Conservation (phyloP, 805 yeast genomes). For the Starmerella bacillaris region DNA sequence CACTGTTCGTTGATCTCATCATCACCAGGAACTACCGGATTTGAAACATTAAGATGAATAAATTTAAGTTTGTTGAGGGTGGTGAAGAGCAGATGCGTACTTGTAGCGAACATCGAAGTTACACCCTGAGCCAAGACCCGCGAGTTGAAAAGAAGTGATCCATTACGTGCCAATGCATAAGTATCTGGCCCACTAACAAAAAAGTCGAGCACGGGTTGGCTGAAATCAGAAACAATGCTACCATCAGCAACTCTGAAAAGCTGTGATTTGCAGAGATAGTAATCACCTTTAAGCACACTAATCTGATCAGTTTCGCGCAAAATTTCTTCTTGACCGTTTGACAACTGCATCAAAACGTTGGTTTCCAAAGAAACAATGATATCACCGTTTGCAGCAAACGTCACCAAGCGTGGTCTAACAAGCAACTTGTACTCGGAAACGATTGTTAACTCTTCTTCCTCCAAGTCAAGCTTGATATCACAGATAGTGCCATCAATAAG, state of each 20-base stretch:
- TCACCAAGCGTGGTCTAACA: neutral
- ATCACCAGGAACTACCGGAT: slow-evolving; percentile 20
- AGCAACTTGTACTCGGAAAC: neutral
- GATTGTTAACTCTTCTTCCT: slow-evolving; percentile 1
- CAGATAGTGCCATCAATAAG: slow-evolving; percentile 10
- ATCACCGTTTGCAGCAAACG: neutral
- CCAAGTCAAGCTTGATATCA: slow-evolving; percentile 3
- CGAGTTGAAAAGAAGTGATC: slow-evolving; percentile 42
- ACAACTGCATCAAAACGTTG: neutral
- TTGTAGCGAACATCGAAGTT: slow-evolving; percentile 57
- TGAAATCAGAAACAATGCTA: slow-evolving; percentile 29
- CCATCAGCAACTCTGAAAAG: slow-evolving; percentile 2
- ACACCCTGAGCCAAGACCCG: slow-evolving; percentile 36
- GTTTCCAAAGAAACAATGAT: neutral
- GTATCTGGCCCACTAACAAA: slow-evolving; percentile 20
- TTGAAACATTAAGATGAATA: slow-evolving; percentile 31
- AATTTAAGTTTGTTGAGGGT: slow-evolving; percentile 73
- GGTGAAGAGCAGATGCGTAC: slow-evolving; percentile 48
- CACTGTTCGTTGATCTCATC: slow-evolving; percentile 53
- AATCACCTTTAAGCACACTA: slow-evolving; percentile 3
- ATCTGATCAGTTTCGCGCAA: neutral
- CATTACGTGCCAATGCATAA: slow-evolving; percentile 60
- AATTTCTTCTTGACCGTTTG: neutral
- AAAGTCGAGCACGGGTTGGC: slow-evolving; percentile 44
- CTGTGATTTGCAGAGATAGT: slow-evolving; percentile 4